Percentiles rank a stretch among this genome's conserved stretches.
These are phyloP conservation scores for Rhipidocladum racemiflorum DNA, from an alignment of 176 grass and related monocot genomes.

Conservation along the genomic window DNA sequence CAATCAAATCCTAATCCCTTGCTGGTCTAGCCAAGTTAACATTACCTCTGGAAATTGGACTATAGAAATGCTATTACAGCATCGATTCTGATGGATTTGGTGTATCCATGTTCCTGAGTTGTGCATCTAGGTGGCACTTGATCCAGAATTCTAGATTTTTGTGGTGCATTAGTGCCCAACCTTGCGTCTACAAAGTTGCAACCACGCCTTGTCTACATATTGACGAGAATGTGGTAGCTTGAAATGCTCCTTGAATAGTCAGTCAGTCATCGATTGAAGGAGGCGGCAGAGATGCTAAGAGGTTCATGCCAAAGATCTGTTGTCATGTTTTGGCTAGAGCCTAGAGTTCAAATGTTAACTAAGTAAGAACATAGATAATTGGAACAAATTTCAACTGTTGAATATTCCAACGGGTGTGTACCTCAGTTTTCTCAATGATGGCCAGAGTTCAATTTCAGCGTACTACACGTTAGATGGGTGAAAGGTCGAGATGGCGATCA, in stretches of 20 bases:
- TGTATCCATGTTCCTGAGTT: background rate
- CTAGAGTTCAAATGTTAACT: background rate
- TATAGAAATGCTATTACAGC: background rate
- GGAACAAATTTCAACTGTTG: background rate
- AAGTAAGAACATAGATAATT: background rate
- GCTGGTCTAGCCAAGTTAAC: background rate
- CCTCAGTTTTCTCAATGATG: background rate
- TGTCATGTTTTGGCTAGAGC: background rate
- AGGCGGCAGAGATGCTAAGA: background rate
- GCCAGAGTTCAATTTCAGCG: background rate
- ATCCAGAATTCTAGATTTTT: background rate
- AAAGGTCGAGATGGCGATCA: too few species aligned
- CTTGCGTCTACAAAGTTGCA: background rate
- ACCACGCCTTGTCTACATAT: background rate
- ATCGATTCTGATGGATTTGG: background rate
- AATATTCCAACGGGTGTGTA: background rate
- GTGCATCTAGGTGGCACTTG: background rate
- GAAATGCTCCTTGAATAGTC: background rate
- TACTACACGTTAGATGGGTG: background rate
- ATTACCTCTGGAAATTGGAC: background rate
- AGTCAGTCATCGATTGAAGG: background rate
- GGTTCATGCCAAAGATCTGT: background rate
- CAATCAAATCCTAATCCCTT: background rate
- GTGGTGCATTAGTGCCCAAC: background rate
- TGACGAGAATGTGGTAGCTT: background rate